These are phyloP conservation scores for Pichia rugopelliculosa DNA, from an alignment of 805 yeast species.

Conservation along the genomic window DNA sequence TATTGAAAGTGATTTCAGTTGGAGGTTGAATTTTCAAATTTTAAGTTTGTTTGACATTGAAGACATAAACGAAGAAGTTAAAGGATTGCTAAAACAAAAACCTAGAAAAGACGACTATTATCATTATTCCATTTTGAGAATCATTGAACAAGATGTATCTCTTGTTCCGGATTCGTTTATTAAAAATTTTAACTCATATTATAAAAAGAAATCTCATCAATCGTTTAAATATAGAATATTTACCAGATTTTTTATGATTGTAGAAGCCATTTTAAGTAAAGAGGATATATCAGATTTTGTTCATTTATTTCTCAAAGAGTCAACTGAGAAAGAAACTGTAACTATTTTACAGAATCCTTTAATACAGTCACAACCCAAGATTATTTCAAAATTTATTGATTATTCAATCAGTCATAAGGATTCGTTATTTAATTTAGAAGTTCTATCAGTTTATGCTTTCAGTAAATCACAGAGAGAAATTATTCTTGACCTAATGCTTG, in stretches of 20 bases:
- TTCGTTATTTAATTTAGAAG: background rate
- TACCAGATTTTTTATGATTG: conserved; percentile 51
- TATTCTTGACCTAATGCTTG: conserved; percentile 20
- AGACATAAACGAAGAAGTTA: conserved; percentile 8
- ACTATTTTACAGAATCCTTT: conserved; percentile 30
- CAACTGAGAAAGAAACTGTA: conserved; percentile 11
- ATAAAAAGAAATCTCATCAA: conserved; percentile 9
- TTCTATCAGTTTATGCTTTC: conserved; percentile 46
- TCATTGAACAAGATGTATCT: conserved; percentile 31
- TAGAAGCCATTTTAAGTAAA: conserved; percentile 27
- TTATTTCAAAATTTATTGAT: conserved; percentile 25
- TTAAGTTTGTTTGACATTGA: conserved; percentile 40
- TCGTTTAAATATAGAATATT: conserved; percentile 26
- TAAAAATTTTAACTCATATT: conserved; percentile 21
- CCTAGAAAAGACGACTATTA: conserved; percentile 11
- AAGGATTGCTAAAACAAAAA: conserved; percentile 1
- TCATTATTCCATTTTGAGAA: conserved; percentile 33
- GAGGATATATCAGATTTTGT: conserved; percentile 28
- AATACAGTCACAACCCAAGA: conserved; percentile 41
- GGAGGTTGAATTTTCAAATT: conserved; percentile 42
- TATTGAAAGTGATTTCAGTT: conserved; percentile 17
- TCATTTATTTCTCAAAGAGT: conserved; percentile 22
- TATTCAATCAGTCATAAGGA: background rate
- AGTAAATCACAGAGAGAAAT: conserved; percentile 29
- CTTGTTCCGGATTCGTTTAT: conserved; percentile 12